Evolutionary conservation across 31 red algal genomes (phyloP), one percentile per base, ranked within the genome.

Genomic region (Endocladia muricata): DNA sequence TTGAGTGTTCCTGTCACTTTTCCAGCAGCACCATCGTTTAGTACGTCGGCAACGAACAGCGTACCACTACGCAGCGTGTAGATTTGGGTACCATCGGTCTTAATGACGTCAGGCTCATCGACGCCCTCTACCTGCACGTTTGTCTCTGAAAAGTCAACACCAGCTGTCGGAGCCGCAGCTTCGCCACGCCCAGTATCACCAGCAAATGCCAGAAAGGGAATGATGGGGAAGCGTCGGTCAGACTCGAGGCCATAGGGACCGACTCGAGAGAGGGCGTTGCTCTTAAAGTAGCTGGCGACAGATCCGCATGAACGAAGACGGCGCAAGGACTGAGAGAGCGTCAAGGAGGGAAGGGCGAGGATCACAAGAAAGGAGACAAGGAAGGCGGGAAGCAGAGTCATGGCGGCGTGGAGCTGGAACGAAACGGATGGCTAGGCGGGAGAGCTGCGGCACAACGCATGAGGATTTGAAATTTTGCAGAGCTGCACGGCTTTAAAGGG

Each of bases 61-160:
- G 32, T 85, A 19, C 25, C 56, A 30, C 74, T 57, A 25, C 73
- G 33, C 1, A 92, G 23, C 2, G 49, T 57, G 55, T 70, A 86
- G 37, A 86, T 69, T 0, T 69, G 51, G 17, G 11, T 55, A 30
- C 82, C 90, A 69, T 93, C 90, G 1, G 88, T 92, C 71, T 92
- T 92, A 26, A 92, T 74, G 1, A 84, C 59, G 39, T 92, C 88
- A 1, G 90, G 73, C 40, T 92, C 88, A 49, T 83, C 88, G 15
- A 92, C 88, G 0, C 79, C 79, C 26, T 31, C 17, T 2, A 84
- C 88, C 36, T 92, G 88, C 2, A 73, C 74, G 31, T 92, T 92
- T 37, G 88, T 92, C 32, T 40, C 67, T 15, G 88, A 92, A 55
- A 92, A 92, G 41, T 84, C 79, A 28, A 35, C 61, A 47, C 79